These are phyloP conservation scores for Apiosordaria backusii DNA, from an alignment of 495 filamentous ascomycete genomes.

Conservation along the genomic window DNA sequence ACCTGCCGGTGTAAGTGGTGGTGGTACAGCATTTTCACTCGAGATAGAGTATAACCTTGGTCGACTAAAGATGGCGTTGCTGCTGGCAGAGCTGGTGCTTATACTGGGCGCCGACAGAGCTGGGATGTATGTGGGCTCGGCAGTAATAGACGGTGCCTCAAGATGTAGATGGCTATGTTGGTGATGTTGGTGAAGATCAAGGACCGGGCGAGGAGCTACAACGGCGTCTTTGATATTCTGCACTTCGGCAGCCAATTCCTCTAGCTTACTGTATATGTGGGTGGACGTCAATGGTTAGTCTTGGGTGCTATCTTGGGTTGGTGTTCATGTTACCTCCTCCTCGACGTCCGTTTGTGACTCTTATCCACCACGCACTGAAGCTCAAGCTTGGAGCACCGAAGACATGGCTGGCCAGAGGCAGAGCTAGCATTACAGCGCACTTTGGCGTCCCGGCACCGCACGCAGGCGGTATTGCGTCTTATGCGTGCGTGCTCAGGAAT, in stretches of 20 bases:
- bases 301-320: neutral
- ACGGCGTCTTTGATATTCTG: conserved; percentile 41
- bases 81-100: neutral
- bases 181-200: conserved; percentile 13
- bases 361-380: conserved; percentile 45
- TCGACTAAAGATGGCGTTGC: conserved; percentile 14
- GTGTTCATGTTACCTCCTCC: conserved; percentile 33
- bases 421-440: conserved; percentile 42
- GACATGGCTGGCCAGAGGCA: conserved; percentile 38
- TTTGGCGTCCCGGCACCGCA: conserved; percentile 44
- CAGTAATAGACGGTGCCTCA: neutral
- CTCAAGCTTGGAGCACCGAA: conserved; percentile 44
- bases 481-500: conserved; percentile 26
- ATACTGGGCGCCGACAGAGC: conserved; percentile 7
- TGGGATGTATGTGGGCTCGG: conserved; percentile 15
- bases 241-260: conserved; percentile 44
- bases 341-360: conserved; percentile 43
- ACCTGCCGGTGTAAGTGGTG: conserved; percentile 11
- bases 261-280: conserved; percentile 36
- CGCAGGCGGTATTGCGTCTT: conserved; percentile 43
- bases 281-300: neutral
- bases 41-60: conserved; percentile 14
- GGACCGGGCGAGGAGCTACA: conserved; percentile 26
- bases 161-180: conserved; percentile 14
- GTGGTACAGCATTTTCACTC: conserved; percentile 13